These are phyloP conservation scores for Aureobasidium melanogenum DNA, from an alignment of 2,329 filamentous ascomycete genomes.

Conservation along the genomic window DNA sequence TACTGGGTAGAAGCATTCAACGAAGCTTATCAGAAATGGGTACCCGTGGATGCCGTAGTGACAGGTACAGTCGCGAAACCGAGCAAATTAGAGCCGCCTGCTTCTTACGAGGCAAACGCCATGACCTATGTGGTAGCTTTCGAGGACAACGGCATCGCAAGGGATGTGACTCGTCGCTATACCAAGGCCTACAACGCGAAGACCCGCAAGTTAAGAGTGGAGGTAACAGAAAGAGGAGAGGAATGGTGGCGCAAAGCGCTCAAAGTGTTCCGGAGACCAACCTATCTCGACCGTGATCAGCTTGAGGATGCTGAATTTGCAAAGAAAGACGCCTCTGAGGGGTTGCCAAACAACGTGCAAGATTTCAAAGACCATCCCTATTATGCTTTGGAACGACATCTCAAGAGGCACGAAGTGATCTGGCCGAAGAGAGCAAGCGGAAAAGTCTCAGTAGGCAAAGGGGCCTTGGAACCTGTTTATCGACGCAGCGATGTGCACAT, in stretches of 20 bases:
- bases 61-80: slow-evolving; percentile 71
- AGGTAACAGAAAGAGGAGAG: slow-evolving; percentile 49
- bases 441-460: slow-evolving; percentile 59
- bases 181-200: slow-evolving; percentile 84
- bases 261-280: slow-evolving; percentile 32
- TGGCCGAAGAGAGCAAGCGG: slow-evolving; percentile 64
- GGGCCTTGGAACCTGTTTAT: slow-evolving; percentile 66
- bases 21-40: slow-evolving; percentile 79
- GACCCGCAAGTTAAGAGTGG: slow-evolving; percentile 72
- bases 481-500: slow-evolving; percentile 70
- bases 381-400: slow-evolving; percentile 70
- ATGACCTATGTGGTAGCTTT: slow-evolving; percentile 82
- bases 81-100: slow-evolving; percentile 70
- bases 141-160: slow-evolving; percentile 65
- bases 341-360: slow-evolving; percentile 37
- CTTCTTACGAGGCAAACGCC: slow-evolving; percentile 64
- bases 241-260: slow-evolving; percentile 47
- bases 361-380: slow-evolving; percentile 34
- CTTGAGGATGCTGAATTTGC: slow-evolving; percentile 73
- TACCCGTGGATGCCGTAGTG: slow-evolving; percentile 76
- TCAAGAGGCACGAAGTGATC: slow-evolving; percentile 76
- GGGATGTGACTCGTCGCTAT: slow-evolving; percentile 83
- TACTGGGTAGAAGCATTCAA: slow-evolving; percentile 96
- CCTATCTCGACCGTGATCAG: slow-evolving; percentile 58
- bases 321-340: slow-evolving; percentile 61